Base-by-base conservation (phyloP, 2,329 filamentous ascomycete species). In the Ceratocystiopsis minuta region DNA sequence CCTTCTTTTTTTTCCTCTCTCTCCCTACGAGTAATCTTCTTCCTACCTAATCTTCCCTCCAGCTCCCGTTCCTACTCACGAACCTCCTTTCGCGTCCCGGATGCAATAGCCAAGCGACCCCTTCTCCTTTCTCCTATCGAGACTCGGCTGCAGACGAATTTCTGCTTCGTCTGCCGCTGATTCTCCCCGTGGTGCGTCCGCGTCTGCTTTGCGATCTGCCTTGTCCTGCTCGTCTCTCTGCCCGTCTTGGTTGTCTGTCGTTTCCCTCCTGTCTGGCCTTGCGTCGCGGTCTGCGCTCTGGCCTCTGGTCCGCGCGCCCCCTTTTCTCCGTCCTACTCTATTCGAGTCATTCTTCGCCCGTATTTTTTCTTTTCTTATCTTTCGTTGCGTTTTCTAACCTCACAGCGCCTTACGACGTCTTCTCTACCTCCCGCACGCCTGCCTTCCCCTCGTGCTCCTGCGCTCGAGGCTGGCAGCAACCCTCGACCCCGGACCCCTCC, bases 401-500 rank as follows among this genome's bases (percentile, higher is more conserved):
- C 41, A 43, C 44, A 41, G 18, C 18, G 38, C 37, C 56, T 57
- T 56, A 75, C 67, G 56, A 75, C 70, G 71, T 73, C 68, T 65
- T 61, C 68, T 55, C 56, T 59, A 65, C 64, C 56, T 51, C 56
- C 61, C 57, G 61, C 63, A 50, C 57, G 59, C 53, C 59, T 61
- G 55, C 59, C 62, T 59, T 64, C 67, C 67, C 69, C 70, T 71
- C 62, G 68, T 75, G 72, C 72, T 54, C 54, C 60, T 54, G 70
- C 72, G 70, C 72, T 68, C 69, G 71, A 74, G 65, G 67, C 66
- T 59, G 54, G 52, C 52, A 28, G 24, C 24, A 28, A 28, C 24
- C 24, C 24, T 28, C 24, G 24, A 28, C 24, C 24, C 11, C 5
- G 24, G 24, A 28, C 24, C 6, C 24, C 24, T 6, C 7, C 24